Conservation (phyloP, 768 basidiomycete genomes). For the Tephrocybe sp. region DNA sequence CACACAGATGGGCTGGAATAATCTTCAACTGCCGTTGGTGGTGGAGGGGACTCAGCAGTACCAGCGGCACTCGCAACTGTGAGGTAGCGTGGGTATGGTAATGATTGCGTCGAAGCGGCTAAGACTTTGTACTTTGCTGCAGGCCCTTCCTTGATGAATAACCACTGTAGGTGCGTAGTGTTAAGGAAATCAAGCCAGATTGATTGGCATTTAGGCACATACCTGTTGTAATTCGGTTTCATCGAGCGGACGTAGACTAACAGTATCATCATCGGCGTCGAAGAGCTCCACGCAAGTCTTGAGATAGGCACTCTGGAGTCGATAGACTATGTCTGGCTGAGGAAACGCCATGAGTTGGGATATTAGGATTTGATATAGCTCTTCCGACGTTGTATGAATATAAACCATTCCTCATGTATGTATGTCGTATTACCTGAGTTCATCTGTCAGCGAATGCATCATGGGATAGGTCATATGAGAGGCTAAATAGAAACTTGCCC, state of each 20-base stretch:
- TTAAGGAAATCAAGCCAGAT: not conserved
- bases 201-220: not conserved
- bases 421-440: too few relatives aligned
- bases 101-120: constrained; percentile 2
- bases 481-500: too few relatives aligned
- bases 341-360: too few relatives aligned
- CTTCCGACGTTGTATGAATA: too few relatives aligned
- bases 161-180: not conserved
- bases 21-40: not conserved
- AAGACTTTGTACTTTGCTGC: constrained; percentile 5
- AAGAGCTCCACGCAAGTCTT: constrained; percentile 6
- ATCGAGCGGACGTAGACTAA: not conserved
- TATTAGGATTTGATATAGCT: too few relatives aligned
- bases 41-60: not conserved
- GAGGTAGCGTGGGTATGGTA: constrained; percentile 1
- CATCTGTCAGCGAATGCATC: too few relatives aligned
- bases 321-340: not conserved
- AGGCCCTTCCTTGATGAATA: constrained; percentile 3
- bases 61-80: not conserved
- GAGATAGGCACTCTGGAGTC: constrained; percentile 4
- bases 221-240: not conserved
- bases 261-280: not conserved
- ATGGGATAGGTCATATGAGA: too few relatives aligned
- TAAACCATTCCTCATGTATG: too few relatives aligned
- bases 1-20: not conserved